Base-by-base conservation (phyloP, 495 filamentous ascomycete species). In the Filosporella fistucella region DNA sequence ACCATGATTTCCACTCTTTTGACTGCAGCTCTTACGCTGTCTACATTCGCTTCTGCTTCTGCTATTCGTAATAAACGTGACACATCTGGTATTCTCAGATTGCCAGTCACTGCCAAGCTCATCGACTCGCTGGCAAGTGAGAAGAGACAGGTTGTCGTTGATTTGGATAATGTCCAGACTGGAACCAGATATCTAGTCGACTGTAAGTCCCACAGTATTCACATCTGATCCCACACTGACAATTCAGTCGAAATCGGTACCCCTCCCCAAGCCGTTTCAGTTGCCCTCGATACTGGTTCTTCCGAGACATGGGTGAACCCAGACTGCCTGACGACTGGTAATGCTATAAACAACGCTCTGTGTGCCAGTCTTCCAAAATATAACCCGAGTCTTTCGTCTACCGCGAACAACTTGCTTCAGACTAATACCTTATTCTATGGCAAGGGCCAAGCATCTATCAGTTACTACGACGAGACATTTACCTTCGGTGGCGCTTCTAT, bases 281-380 rank as follows among this genome's bases (percentile, higher is more conserved):
- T 74, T 22, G 62, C 71, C 23, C 56, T 74, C 45, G 71, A 74
- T 23, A 74, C 71, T 0, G 69, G 68, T 17, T 63, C 66, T 18
- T 75, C 40, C 46, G 51, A 28, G 23, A 54, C 17, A 65, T 73
- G 42, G 59, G 68, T 45, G 18, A 34, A 49, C 26, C 47, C 47
- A 12, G 5, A 13, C 2, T 49, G 47, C 30, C 23, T 38, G 6
- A 28, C 24, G 18, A 17, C 47, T 1, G 34, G 26, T 2, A 2
- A 0, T n/a, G 20, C 14, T 12, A 13, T 14, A 10, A 24, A 22
- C 16, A 17, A 16, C 17, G 37, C 24, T 20, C 24, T 42, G n/a
- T 49, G 47, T 20, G 36, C 25, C 28, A 23, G n/a, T 6, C 17
- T 42, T n/a, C 38, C 47, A 4, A 30, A 42, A 11, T 49, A 42